Percentiles rank a stretch among this genome's conserved stretches.
These are phyloP conservation scores for Neolentinus lepideus DNA, from an alignment of 1,284 basidiomycete species.

Conservation along the genomic window DNA sequence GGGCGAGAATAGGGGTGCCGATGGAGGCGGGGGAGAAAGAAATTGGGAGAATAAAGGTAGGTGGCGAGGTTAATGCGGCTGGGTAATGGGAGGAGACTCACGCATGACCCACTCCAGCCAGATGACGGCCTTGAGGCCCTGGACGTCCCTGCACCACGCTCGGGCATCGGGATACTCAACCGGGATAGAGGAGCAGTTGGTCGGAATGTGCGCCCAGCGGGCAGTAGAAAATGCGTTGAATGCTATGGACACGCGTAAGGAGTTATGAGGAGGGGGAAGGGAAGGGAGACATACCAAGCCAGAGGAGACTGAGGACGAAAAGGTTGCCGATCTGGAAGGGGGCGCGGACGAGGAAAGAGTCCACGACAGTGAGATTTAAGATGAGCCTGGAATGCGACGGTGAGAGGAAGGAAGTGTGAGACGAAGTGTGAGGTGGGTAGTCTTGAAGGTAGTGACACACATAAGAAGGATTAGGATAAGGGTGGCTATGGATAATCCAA, in stretches of 20 bases:
- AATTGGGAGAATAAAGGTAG: neutral
- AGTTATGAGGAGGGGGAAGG: neutral
- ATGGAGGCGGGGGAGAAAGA: neutral
- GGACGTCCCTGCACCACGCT: constrained; percentile 45
- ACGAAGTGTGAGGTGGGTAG: neutral
- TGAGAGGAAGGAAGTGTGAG: neutral
- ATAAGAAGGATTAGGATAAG: constrained; percentile 33
- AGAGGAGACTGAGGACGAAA: constrained; percentile 38
- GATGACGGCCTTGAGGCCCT: constrained; percentile 47
- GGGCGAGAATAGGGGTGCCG: constrained; percentile 2
- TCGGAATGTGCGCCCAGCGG: constrained; percentile 41
- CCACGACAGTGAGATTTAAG: constrained; percentile 32
- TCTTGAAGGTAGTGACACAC: constrained; percentile 21
- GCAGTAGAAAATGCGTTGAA: constrained; percentile 56
- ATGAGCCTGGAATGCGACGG: constrained; percentile 24
- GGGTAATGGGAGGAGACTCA: constrained; percentile 22
- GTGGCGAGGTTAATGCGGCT: neutral
- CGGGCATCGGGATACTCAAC: constrained; percentile 38
- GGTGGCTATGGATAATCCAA: constrained; percentile 47
- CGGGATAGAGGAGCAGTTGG: constrained; percentile 41
- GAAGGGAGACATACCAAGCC: constrained; percentile 36
- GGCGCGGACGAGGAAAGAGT: constrained; percentile 37
- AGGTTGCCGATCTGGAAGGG: constrained; percentile 41
- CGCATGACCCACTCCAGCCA: constrained; percentile 51
- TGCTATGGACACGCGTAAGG: constrained; percentile 23